A percentile compares a stretch with the other conserved stretches of the same genome.
phyloP scores from a whole-genome alignment of 2,329 filamentous ascomycete species.

The Fusarium caatingaense region DNA sequence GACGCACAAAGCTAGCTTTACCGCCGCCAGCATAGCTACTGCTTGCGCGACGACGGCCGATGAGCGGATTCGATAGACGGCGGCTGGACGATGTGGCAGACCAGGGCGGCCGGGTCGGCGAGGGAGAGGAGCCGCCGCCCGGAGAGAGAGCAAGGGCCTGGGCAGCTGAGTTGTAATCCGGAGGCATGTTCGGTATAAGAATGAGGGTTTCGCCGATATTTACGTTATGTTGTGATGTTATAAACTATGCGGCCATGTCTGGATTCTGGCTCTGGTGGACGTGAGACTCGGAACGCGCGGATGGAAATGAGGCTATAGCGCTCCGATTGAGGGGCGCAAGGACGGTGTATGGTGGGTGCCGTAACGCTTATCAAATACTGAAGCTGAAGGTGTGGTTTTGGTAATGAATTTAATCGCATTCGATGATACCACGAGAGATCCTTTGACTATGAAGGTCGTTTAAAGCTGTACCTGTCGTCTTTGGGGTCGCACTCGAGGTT shows the following conservation, averaged over 20 bases:
- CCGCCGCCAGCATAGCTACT: slow-evolving; percentile 8
- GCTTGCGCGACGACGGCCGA: slow-evolving; percentile 42
- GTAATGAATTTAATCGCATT: neutral
- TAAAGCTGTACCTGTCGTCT: slow-evolving; percentile 18
- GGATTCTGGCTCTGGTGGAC: slow-evolving; percentile 8
- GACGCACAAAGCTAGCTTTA: slow-evolving; percentile 48
- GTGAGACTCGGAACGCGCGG: slow-evolving; percentile 37
- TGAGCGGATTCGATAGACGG: slow-evolving; percentile 58
- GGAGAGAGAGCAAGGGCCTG: slow-evolving; percentile 61
- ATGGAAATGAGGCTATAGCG: slow-evolving; percentile 20
- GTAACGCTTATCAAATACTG: neutral
- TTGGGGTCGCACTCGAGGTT: slow-evolving; percentile 12
- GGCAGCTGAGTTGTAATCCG: slow-evolving; percentile 63
- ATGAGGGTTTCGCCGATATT: neutral
- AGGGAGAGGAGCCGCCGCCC: slow-evolving; percentile 47
- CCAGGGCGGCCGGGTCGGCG: slow-evolving; percentile 47
- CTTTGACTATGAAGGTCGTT: slow-evolving; percentile 4
- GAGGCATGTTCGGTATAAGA: slow-evolving; percentile 57
- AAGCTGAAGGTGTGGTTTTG: neutral
- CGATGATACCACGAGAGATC: neutral
- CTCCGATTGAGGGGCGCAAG: slow-evolving; percentile 8
- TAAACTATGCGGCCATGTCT: slow-evolving; percentile 36
- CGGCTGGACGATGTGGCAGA: slow-evolving; percentile 40
- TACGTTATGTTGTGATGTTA: neutral
- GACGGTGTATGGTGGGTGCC: neutral